Evolutionary conservation across 768 basidiomycete genomes (phyloP).

Genomic region (Calocybe gangraenosa): DNA sequence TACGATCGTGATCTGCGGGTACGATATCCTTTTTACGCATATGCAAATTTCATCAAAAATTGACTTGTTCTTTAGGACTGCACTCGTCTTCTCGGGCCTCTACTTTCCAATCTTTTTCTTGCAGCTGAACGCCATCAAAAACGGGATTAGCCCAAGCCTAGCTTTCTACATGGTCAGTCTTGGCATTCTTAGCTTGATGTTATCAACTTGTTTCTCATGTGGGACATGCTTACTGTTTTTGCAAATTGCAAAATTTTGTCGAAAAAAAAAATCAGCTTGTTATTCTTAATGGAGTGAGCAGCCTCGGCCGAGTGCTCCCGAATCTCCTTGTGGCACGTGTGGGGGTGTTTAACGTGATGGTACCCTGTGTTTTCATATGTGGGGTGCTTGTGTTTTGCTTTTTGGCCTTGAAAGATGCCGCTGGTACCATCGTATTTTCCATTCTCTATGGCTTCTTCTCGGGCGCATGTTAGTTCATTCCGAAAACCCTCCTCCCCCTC

Average conservation of each 20-base stretch:
- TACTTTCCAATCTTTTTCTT: slow-evolving; percentile 55
- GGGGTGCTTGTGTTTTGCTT: slow-evolving; percentile 31
- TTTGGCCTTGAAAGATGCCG: slow-evolving; percentile 23
- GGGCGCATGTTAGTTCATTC: slow-evolving; percentile 30
- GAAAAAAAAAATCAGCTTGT: slow-evolving; percentile 43
- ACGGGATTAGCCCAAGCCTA: slow-evolving; percentile 39
- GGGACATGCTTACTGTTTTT: too few relatives aligned
- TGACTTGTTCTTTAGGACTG: slow-evolving; percentile 21
- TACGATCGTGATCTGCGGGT: slow-evolving; percentile 38
- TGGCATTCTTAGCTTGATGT: not conserved
- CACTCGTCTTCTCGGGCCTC: slow-evolving; percentile 32
- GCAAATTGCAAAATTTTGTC: too few relatives aligned
- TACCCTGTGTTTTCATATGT: slow-evolving; percentile 21
- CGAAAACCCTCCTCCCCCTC: not conserved
- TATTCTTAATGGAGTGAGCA: slow-evolving; percentile 46
- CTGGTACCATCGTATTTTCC: slow-evolving; percentile 29
- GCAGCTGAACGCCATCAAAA: slow-evolving; percentile 47
- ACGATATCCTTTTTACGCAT: not conserved
- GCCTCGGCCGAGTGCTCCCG: slow-evolving; percentile 31
- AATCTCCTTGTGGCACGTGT: slow-evolving; percentile 26
- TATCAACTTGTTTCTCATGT: slow-evolving; percentile 17
- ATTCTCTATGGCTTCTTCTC: slow-evolving; percentile 37
- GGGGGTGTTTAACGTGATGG: slow-evolving; percentile 28
- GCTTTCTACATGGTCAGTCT: slow-evolving; percentile 52
- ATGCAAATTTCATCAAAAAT: not conserved